Evolutionary conservation across 768 basidiomycete genomes (phyloP).

Genomic region (Vararia minispora): DNA sequence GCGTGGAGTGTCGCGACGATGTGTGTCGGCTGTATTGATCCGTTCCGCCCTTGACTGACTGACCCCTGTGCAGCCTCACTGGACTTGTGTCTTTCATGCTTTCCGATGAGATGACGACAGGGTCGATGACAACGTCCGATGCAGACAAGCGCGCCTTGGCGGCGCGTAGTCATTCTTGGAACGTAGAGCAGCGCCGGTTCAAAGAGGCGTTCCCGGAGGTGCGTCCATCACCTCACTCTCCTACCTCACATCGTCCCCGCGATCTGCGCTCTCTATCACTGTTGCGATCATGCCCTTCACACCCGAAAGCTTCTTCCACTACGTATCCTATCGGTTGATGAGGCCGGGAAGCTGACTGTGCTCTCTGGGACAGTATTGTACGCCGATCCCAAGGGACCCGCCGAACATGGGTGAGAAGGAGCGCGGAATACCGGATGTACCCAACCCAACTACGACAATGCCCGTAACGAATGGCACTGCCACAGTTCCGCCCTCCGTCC

Average conservation of each 20-base stretch:
- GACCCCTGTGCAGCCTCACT: constrained; percentile 49
- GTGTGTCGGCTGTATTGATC: constrained; percentile 32
- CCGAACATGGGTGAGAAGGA: constrained; percentile 92
- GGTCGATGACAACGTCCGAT: constrained; percentile 73
- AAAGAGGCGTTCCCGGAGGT: constrained; percentile 85
- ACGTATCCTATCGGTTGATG: too few relatives aligned
- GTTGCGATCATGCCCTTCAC: constrained; percentile 1
- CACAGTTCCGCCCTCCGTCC: constrained; percentile 10
- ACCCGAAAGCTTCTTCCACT: background rate
- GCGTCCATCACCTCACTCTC: constrained; percentile 21
- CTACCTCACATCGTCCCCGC: background rate
- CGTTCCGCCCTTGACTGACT: background rate
- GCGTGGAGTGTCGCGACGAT: constrained; percentile 94
- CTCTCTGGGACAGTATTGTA: constrained; percentile 50
- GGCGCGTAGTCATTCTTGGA: constrained; percentile 74
- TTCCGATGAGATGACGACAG: constrained; percentile 94
- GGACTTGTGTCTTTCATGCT: constrained; percentile 93
- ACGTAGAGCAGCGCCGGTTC: constrained; percentile 69
- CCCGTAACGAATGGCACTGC: constrained; percentile 13
- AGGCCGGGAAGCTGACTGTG: constrained; percentile 12
- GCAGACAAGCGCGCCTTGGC: constrained; percentile 73
- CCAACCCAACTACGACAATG: constrained; percentile 15
- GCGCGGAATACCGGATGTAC: constrained; percentile 36
- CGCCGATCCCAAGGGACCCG: constrained; percentile 51
- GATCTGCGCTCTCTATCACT: background rate